Conservation (phyloP, 78 protist species). For the Dictyostelium brefeldianum region DNA sequence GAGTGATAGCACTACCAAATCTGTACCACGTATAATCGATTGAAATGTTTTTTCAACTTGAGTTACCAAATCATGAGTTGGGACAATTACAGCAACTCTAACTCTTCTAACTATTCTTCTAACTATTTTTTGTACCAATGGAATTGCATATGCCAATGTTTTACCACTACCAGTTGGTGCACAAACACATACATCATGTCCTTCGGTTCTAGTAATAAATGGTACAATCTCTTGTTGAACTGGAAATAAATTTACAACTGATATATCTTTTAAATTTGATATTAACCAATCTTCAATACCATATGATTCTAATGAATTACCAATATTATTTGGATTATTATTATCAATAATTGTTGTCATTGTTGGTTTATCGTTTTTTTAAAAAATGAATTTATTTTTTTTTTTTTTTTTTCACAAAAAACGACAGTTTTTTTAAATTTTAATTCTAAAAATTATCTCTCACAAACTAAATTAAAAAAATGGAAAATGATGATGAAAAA, state of each 20-base stretch:
- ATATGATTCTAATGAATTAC: slow-evolving; percentile 6
- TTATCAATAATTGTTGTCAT: not conserved
- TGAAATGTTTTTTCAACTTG: slow-evolving; percentile 67
- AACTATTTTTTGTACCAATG: slow-evolving; percentile 87
- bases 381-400: not conserved
- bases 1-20: slow-evolving; percentile 41
- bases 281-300: slow-evolving; percentile 54
- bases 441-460: too few relatives aligned
- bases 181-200: slow-evolving; percentile 88
- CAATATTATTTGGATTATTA: not conserved
- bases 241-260: slow-evolving; percentile 21
- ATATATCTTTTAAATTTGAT: slow-evolving; percentile 6
- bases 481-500: not conserved
- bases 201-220: slow-evolving; percentile 60
- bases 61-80: slow-evolving; percentile 68
- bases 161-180: slow-evolving; percentile 97
- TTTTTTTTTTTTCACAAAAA: not conserved
- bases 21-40: slow-evolving; percentile 37
- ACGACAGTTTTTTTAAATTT: too few relatives aligned
- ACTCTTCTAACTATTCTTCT: slow-evolving; percentile 57
- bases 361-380: not conserved
- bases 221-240: slow-evolving; percentile 82
- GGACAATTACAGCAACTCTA: slow-evolving; percentile 54
- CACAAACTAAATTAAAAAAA: not conserved
- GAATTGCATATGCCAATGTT: slow-evolving; percentile 93